Conservation (phyloP, 2,329 filamentous ascomycete genomes). For the Coleophoma eucalyptorum region DNA sequence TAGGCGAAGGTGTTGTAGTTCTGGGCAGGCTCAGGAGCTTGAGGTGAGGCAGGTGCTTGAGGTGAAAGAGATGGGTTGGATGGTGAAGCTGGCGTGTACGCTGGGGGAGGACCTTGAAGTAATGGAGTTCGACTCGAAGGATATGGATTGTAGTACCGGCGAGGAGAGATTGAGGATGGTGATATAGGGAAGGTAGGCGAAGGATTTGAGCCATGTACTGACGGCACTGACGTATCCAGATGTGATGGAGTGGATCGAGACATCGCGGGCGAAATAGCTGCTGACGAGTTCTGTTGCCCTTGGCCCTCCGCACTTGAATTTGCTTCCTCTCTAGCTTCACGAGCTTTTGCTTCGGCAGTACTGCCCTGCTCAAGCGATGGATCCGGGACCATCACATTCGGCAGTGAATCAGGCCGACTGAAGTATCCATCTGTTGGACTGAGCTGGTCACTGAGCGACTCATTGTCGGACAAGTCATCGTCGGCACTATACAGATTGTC, state of each 20-base stretch:
- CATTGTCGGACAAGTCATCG: constrained; percentile 8
- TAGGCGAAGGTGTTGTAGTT: constrained; percentile 21
- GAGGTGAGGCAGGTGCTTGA: constrained; percentile 1
- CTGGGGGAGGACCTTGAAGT: constrained; percentile 20
- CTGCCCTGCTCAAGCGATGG: constrained; percentile 16
- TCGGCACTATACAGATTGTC: constrained; percentile 20
- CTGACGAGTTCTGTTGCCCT: constrained; percentile 11
- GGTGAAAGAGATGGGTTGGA: constrained; percentile 2
- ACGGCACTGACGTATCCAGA: constrained; percentile 15
- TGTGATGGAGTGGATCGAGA: constrained; percentile 12
- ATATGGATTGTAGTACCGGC: constrained; percentile 7
- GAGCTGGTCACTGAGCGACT: constrained; percentile 22
- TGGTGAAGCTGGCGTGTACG: constrained; percentile 16
- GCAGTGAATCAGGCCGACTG: constrained; percentile 11
- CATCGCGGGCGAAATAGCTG: constrained; percentile 11
- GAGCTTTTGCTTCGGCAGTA: constrained; percentile 17
- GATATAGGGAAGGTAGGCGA: constrained; percentile 10
- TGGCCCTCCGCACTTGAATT: constrained; percentile 9
- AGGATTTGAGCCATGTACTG: constrained; percentile 3
- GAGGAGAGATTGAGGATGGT: constrained; percentile 9
- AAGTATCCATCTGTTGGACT: constrained; percentile 27
- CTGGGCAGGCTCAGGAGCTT: constrained; percentile 1
- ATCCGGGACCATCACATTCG: constrained; percentile 18
- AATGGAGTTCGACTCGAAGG: constrained; percentile 9
- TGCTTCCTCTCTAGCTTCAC: constrained; percentile 14